These are phyloP conservation scores for Phylloporus sp. DNA, from an alignment of 768 basidiomycete genomes.

Conservation along the genomic window DNA sequence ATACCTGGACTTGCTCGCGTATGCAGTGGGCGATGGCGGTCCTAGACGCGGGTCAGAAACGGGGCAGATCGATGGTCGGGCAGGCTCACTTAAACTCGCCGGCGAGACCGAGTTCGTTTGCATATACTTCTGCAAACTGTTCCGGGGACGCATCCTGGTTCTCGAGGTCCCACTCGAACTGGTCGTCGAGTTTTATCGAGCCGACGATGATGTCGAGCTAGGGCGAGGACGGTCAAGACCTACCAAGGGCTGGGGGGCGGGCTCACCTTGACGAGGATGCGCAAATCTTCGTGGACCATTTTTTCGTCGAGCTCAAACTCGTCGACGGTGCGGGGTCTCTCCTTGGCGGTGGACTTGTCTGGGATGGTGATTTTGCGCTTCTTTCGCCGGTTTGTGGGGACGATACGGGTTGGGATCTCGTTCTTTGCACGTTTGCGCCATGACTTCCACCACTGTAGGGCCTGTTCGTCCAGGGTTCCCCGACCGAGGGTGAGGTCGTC, in stretches of 20 bases:
- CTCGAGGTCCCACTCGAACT: conserved; percentile 96
- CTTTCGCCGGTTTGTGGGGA: conserved; percentile 34
- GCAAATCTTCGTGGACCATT: conserved; percentile 74
- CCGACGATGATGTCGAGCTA: conserved; percentile 96
- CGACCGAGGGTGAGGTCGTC: conserved; percentile 19
- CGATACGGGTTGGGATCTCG: conserved; percentile 26
- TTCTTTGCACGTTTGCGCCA: conserved; percentile 54
- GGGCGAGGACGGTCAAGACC: conserved; percentile 1
- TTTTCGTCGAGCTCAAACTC: conserved; percentile 64
- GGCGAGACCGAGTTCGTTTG: conserved; percentile 78
- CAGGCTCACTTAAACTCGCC: conserved; percentile 84
- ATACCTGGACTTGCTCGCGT: conserved; percentile 88
- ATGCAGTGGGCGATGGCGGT: conserved; percentile 95
- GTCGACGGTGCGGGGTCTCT: conserved; percentile 50
- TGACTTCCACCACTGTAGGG: conserved; percentile 60
- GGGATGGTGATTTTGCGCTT: conserved; percentile 36
- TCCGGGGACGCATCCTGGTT: conserved; percentile 80
- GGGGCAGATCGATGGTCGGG: neutral
- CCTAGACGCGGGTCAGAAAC: conserved; percentile 39
- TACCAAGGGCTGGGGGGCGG: neutral
- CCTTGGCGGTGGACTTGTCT: conserved; percentile 29
- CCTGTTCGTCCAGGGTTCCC: conserved; percentile 48
- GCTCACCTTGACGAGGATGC: conserved; percentile 86
- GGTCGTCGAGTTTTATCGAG: conserved; percentile 88
- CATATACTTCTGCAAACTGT: conserved; percentile 84